phyloP scores from a whole-genome alignment of 768 basidiomycete species.

The Kwoniella newhampshirensis region DNA sequence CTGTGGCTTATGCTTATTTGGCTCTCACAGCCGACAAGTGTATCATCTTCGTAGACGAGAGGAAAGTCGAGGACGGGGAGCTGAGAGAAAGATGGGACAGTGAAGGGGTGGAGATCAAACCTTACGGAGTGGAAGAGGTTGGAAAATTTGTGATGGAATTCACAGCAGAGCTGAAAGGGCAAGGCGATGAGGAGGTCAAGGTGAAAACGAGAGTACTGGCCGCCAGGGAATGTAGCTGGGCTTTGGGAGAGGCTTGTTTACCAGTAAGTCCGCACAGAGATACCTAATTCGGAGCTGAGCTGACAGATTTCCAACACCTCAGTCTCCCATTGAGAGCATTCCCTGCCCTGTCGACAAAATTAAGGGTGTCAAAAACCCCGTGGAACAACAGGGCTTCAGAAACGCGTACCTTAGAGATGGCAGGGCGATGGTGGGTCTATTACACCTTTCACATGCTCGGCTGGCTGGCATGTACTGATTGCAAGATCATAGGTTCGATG shows the following conservation, averaged over 20 bases:
- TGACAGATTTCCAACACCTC: not conserved
- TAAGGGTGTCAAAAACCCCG: constrained; percentile 84
- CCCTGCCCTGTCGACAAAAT: constrained; percentile 70
- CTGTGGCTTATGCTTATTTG: constrained; percentile 84
- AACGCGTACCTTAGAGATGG: constrained; percentile 88
- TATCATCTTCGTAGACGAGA: constrained; percentile 70
- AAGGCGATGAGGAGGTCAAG: constrained; percentile 53
- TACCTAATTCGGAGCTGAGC: not conserved
- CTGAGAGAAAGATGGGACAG: constrained; percentile 19
- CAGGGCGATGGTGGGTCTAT: constrained; percentile 60
- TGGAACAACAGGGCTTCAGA: constrained; percentile 77
- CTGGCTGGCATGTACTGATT: constrained; percentile 3
- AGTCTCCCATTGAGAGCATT: constrained; percentile 56
- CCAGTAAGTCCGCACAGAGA: constrained; percentile 29
- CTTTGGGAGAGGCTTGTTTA: constrained; percentile 38
- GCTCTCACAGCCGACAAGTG: constrained; percentile 64
- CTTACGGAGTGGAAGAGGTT: constrained; percentile 65
- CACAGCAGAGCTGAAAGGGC: constrained; percentile 59
- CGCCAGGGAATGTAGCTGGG: constrained; percentile 41
- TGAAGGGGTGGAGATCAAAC: constrained; percentile 33
- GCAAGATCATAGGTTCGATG: constrained; percentile 56
- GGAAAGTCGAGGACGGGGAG: constrained; percentile 29
- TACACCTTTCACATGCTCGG: not conserved
- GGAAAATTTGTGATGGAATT: constrained; percentile 28
- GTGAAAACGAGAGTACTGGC: constrained; percentile 26